phyloP scores from a whole-genome alignment of 2,329 filamentous ascomycete genomes.

The Pseudocercospora fijiensis region DNA sequence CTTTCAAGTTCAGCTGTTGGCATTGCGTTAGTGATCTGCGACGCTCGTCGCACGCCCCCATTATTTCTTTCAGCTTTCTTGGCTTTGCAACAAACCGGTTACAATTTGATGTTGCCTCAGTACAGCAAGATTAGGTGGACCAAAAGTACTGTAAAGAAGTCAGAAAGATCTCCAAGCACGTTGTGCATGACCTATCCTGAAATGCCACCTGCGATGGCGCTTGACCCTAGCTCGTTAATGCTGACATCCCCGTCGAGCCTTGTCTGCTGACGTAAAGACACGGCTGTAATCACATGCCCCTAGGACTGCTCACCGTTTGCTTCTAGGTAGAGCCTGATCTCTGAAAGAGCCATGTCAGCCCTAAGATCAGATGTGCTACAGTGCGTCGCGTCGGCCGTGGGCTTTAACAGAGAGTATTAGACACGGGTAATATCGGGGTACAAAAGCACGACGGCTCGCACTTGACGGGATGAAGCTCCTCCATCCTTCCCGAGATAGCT shows the following conservation, averaged over 20 bases:
- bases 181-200: neutral
- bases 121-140: neutral
- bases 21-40: neutral
- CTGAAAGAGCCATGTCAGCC: neutral
- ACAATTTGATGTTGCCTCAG: neutral
- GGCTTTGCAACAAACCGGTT: neutral
- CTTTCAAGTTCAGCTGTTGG: neutral
- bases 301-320: neutral
- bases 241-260: neutral
- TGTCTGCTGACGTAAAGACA: neutral
- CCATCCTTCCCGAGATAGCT: neutral
- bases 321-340: neutral
- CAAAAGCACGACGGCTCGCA: neutral
- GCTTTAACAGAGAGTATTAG: neutral
- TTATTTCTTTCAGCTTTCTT: neutral
- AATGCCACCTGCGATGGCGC: neutral
- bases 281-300: neutral
- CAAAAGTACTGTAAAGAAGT: neutral
- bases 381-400: neutral
- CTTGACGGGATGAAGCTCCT: neutral
- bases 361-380: neutral
- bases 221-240: neutral
- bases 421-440: neutral
- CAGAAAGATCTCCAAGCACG: neutral
- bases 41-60: neutral